A percentile compares a stretch with the other conserved stretches of the same genome.
Evolutionary conservation across 352 stramenopile species (phyloP).

Genomic region (Globisporangium barbulae): DNA sequence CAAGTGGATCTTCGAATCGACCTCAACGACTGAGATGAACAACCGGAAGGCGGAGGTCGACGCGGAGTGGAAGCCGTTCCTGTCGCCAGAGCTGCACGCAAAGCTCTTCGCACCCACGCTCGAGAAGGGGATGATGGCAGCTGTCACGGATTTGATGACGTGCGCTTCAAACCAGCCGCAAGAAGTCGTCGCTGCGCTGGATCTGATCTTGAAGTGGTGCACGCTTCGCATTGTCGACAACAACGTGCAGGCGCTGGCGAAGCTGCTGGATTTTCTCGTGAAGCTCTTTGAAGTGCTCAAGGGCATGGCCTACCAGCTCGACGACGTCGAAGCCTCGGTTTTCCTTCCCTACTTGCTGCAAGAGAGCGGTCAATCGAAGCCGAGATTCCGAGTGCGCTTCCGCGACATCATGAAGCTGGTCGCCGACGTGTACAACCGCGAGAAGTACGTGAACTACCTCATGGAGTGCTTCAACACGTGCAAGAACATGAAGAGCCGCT

Average conservation of each 20-base stretch:
- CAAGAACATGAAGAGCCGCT: slow-evolving; percentile 87
- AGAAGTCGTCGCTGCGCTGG: slow-evolving; percentile 64
- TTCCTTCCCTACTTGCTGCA: slow-evolving; percentile 80
- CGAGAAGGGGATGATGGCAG: slow-evolving; percentile 83
- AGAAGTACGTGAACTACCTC: slow-evolving; percentile 72
- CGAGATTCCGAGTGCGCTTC: slow-evolving; percentile 77
- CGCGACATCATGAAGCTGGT: slow-evolving; percentile 84
- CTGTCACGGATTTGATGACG: slow-evolving; percentile 67
- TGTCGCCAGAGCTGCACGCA: slow-evolving; percentile 61
- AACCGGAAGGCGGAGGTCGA: slow-evolving; percentile 71
- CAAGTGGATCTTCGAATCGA: slow-evolving; percentile 84
- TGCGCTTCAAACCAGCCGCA: slow-evolving; percentile 61
- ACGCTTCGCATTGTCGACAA: slow-evolving; percentile 84
- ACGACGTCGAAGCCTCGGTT: slow-evolving; percentile 83
- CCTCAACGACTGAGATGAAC: slow-evolving; percentile 63
- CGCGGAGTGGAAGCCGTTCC: slow-evolving; percentile 68
- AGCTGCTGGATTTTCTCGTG: slow-evolving; percentile 77
- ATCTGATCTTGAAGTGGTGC: slow-evolving; percentile 86
- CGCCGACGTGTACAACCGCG: slow-evolving; percentile 71
- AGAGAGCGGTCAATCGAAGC: slow-evolving; percentile 83
- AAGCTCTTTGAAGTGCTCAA: slow-evolving; percentile 85
- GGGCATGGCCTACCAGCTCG: slow-evolving; percentile 49
- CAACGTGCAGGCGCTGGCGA: slow-evolving; percentile 83
- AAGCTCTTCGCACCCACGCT: slow-evolving; percentile 78
- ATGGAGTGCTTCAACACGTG: slow-evolving; percentile 81